Conservation (phyloP, 2,329 filamentous ascomycete genomes). For the Aspergillus sp. region DNA sequence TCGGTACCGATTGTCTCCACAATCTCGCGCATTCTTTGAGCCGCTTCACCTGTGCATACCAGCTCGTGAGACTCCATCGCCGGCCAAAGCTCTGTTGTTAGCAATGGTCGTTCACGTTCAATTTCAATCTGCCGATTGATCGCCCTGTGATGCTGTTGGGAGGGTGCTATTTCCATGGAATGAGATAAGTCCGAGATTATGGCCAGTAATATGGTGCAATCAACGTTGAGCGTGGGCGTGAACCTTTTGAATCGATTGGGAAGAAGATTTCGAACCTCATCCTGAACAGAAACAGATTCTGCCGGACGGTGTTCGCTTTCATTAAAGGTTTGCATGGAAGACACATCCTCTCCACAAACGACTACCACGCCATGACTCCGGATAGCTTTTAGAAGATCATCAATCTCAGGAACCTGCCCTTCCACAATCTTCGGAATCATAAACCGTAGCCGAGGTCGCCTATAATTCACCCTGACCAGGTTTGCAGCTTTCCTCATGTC, state of each 20-base stretch:
- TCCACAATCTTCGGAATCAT: slow-evolving; percentile 60
- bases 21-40: slow-evolving; percentile 66
- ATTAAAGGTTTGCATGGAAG: slow-evolving; percentile 5
- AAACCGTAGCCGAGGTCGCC: slow-evolving; percentile 59
- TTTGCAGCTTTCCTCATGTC: slow-evolving; percentile 59
- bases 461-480: slow-evolving; percentile 58
- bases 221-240: slow-evolving; percentile 48
- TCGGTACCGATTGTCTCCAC: slow-evolving; percentile 63
- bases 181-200: slow-evolving; percentile 74
- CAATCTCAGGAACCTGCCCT: slow-evolving; percentile 54
- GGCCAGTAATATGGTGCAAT: slow-evolving; percentile 67
- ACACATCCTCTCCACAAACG: slow-evolving; percentile 32
- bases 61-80: slow-evolving; percentile 57
- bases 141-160: slow-evolving; percentile 58
- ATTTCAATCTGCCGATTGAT: slow-evolving; percentile 65
- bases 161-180: slow-evolving; percentile 41
- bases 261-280: slow-evolving; percentile 35
- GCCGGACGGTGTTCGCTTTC: neutral
- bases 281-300: slow-evolving; percentile 7
- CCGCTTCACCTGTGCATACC: slow-evolving; percentile 67
- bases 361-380: slow-evolving; percentile 50
- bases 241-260: slow-evolving; percentile 42
- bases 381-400: slow-evolving; percentile 57
- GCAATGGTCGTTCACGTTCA: slow-evolving; percentile 61
- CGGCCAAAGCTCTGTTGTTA: slow-evolving; percentile 63